These are phyloP conservation scores for Pythium grandisporangium DNA, from an alignment of 352 stramenopile species.

Conservation along the genomic window DNA sequence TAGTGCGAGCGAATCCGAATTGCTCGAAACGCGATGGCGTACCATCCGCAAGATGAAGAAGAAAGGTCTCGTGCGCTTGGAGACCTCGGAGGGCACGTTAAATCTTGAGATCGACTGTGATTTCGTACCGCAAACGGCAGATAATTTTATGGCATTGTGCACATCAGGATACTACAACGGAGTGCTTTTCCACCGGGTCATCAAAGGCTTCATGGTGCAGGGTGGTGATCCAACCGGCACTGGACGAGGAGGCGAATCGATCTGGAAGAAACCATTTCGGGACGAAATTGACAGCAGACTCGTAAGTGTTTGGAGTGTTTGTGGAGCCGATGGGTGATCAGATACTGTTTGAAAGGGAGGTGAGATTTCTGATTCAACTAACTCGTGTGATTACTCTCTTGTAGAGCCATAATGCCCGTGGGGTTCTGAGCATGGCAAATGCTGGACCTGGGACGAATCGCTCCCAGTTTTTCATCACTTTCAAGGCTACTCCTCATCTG, in stretches of 20 bases:
- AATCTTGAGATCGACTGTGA: conserved; percentile 96
- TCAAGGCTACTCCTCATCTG: conserved; percentile 92
- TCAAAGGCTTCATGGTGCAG: conserved; percentile 96
- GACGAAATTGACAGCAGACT: conserved; percentile 97
- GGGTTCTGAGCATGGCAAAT: conserved; percentile 97
- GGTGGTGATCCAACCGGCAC: conserved; percentile 93
- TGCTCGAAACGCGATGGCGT: conserved; percentile 77
- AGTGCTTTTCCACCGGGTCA: conserved; percentile 94
- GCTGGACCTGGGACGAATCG: conserved; percentile 92
- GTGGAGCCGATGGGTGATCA: no score
- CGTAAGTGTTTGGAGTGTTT: conserved; percentile 27
- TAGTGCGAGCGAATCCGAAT: conserved; percentile 42
- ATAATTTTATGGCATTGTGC: conserved; percentile 97
- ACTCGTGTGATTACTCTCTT: no score
- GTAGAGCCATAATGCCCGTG: conserved; percentile 81
- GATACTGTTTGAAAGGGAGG: not conserved
- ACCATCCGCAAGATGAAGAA: conserved; percentile 87
- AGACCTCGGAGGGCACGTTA: conserved; percentile 91
- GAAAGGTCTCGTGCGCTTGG: conserved; percentile 96
- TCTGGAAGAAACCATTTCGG: conserved; percentile 91
- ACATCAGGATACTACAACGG: conserved; percentile 91
- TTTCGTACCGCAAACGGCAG: conserved; percentile 91
- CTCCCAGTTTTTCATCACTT: conserved; percentile 99
- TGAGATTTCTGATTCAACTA: not conserved
- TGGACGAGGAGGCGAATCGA: conserved; percentile 88